These are phyloP conservation scores for Ambrosiella cleistominuta DNA, from an alignment of 2,329 filamentous ascomycete genomes.

Conservation along the genomic window DNA sequence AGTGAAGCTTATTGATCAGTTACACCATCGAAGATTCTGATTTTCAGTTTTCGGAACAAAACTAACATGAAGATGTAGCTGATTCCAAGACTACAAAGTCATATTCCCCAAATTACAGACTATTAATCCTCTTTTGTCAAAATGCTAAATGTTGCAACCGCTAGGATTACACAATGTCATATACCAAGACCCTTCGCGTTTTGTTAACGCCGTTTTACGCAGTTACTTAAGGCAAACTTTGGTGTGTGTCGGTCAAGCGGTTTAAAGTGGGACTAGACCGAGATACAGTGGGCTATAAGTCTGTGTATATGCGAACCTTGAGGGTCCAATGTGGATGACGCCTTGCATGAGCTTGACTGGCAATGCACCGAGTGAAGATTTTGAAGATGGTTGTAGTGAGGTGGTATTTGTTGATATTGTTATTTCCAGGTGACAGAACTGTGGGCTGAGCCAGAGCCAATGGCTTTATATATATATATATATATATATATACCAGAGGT, in stretches of 20 bases:
- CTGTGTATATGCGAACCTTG: conserved; percentile 1
- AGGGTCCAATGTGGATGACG: conserved; percentile 4
- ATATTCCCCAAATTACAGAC: no score
- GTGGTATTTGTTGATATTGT: neutral
- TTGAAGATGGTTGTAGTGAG: neutral
- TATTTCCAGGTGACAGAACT: neutral
- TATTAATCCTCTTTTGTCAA: no score
- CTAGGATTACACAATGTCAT: neutral
- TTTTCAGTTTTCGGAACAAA: no score
- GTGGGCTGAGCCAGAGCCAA: no score
- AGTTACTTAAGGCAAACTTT: neutral
- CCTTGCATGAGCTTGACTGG: conserved; percentile 1
- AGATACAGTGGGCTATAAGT: conserved; percentile 2
- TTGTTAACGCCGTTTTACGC: neutral
- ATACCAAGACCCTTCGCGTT: neutral
- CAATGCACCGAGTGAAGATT: neutral
- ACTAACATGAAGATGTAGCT: no score
- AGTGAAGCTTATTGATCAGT: no score
- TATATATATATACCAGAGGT: no score
- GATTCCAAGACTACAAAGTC: no score
- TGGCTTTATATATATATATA: no score
- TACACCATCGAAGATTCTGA: no score
- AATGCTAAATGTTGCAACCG: no score
- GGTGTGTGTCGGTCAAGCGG: neutral
- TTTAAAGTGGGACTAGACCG: conserved; percentile 1